These are phyloP conservation scores for Ceratocystis ficicola DNA, from an alignment of 2,329 filamentous ascomycete species.

Conservation along the genomic window DNA sequence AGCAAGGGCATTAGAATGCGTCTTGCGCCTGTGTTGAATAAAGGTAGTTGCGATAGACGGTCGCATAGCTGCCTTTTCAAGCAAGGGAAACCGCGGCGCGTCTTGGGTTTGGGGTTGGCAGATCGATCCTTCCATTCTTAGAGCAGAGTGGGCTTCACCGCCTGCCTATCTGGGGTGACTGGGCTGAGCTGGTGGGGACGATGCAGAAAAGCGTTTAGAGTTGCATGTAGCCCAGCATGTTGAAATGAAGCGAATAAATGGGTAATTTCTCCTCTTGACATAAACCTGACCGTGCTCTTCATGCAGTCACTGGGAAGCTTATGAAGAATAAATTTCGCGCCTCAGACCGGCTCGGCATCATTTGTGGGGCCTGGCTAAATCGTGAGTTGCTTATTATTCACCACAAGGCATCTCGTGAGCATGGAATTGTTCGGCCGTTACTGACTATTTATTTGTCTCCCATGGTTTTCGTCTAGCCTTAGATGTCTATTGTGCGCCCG, in stretches of 20 bases:
- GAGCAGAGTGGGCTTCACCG: slow-evolving; percentile 24
- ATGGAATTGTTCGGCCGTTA: neutral
- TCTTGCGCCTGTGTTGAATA: neutral
- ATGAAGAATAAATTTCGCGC: neutral
- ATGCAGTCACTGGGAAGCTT: neutral
- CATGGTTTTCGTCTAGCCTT: neutral
- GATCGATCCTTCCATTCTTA: slow-evolving; percentile 12
- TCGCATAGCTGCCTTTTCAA: neutral
- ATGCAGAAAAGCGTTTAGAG: neutral
- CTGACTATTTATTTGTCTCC: neutral
- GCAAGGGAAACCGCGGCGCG: slow-evolving; percentile 17
- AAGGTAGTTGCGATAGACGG: neutral
- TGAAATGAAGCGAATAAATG: neutral
- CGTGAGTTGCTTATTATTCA: neutral
- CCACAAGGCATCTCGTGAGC: no score
- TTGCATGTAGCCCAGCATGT: neutral
- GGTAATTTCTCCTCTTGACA: neutral
- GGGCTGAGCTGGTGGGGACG: neutral
- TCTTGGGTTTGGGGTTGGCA: slow-evolving; percentile 6
- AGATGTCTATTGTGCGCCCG: neutral
- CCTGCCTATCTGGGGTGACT: slow-evolving; percentile 21
- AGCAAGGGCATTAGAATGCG: neutral
- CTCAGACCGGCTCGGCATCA: neutral
- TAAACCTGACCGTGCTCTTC: neutral
- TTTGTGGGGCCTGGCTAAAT: slow-evolving; percentile 7